phyloP scores from a whole-genome alignment of 176 grass and related monocot species.

The Eragrostis nindensis region DNA sequence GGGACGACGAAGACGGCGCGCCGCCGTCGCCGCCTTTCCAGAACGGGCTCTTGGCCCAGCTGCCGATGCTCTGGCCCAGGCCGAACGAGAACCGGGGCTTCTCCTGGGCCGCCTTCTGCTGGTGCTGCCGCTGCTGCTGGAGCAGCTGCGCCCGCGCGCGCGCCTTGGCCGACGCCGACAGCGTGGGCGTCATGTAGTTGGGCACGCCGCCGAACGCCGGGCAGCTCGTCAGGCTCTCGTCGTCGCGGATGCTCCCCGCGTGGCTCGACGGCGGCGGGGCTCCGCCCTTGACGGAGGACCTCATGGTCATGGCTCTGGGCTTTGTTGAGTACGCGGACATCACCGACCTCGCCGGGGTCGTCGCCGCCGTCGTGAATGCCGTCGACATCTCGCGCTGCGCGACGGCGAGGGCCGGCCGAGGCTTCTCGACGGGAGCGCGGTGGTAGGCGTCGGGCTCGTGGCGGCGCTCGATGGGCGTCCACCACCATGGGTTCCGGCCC shows the following conservation, averaged over 20 bases:
- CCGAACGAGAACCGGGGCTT: conserved; percentile 78
- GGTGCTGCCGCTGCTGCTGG: too few species aligned
- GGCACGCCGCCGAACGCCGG: conserved; percentile 66
- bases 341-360: conserved; percentile 53
- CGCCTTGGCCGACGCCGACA: conserved; percentile 83
- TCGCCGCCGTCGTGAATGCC: conserved; percentile 32
- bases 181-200: conserved; percentile 94
- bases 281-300: background rate
- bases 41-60: conserved; percentile 65
- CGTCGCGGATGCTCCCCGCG: conserved; percentile 55
- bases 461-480: conserved; percentile 62
- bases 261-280: conserved; percentile 2
- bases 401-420: background rate
- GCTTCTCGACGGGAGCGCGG: background rate
- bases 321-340: conserved; percentile 30
- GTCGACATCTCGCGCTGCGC: conserved; percentile 8
- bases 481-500: conserved; percentile 74
- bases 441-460: conserved; percentile 24
- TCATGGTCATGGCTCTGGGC: conserved; percentile 26
- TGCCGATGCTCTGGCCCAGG: conserved; percentile 62
- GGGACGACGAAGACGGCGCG: conserved; percentile 42
- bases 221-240: conserved; percentile 93
- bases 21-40: conserved; percentile 44
- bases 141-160: conserved; percentile 33
- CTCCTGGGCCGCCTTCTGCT: conserved; percentile 51